Evolutionary conservation across 805 yeast genomes (phyloP).

Genomic region (Candida easanensis): DNA sequence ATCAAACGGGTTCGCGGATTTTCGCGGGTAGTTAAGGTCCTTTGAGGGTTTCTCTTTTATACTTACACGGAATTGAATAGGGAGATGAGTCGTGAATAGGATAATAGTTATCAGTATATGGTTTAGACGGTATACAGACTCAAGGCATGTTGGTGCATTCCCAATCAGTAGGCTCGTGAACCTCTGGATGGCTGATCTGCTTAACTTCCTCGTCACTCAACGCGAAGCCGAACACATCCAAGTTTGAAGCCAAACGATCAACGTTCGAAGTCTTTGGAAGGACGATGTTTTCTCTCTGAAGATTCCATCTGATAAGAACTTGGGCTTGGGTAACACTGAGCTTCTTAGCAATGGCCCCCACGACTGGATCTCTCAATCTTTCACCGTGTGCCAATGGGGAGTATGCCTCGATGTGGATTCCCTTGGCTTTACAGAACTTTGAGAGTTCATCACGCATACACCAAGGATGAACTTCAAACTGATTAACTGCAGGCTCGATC

Average conservation of each 20-base stretch:
- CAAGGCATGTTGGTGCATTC: conserved; percentile 33
- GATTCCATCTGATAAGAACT: conserved; percentile 56
- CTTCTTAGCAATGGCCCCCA: conserved; percentile 39
- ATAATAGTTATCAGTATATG: too few relatives aligned
- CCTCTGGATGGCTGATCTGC: conserved; percentile 46
- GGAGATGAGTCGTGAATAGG: too few relatives aligned
- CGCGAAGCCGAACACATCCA: conserved; percentile 41
- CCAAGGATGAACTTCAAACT: conserved; percentile 60
- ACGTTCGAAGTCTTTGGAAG: conserved; percentile 44
- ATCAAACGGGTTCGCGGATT: conserved; percentile 2
- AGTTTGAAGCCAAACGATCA: conserved; percentile 39
- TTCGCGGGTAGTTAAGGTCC: background rate
- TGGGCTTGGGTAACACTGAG: conserved; percentile 45
- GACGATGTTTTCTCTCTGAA: conserved; percentile 54
- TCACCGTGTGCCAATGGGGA: conserved; percentile 60
- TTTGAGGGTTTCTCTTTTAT: background rate
- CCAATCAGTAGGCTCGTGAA: conserved; percentile 76
- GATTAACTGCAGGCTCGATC: conserved; percentile 70
- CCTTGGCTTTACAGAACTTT: conserved; percentile 41
- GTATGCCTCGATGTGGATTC: conserved; percentile 57
- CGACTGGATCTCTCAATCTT: conserved; percentile 42
- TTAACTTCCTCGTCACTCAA: conserved; percentile 40
- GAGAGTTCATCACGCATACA: conserved; percentile 39
- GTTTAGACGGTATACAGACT: too few relatives aligned
- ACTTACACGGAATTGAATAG: background rate